These are phyloP conservation scores for Carex kokanica DNA, from an alignment of 176 grass and related monocot genomes.

Conservation along the genomic window DNA sequence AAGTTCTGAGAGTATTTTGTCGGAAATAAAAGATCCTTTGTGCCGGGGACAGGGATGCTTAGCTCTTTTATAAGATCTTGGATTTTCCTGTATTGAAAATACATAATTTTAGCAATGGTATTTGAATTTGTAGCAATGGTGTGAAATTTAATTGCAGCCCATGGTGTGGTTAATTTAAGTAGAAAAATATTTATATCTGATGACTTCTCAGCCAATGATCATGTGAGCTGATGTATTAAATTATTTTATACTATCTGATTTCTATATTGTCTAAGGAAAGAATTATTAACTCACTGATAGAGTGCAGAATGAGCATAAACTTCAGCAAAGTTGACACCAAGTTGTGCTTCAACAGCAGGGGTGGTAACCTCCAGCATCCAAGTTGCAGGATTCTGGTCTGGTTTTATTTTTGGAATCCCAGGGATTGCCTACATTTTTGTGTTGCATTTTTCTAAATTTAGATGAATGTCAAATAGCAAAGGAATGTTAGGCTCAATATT, in stretches of 20 bases:
- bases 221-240: background rate
- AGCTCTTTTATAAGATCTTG: slow-evolving; percentile 71
- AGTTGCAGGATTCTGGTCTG: slow-evolving; percentile 86
- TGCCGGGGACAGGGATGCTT: slow-evolving; percentile 45
- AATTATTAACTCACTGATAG: slow-evolving; percentile 51
- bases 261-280: slow-evolving; percentile 6
- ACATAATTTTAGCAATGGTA: slow-evolving; percentile 2
- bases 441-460: slow-evolving; percentile 14
- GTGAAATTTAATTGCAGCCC: background rate
- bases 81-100: slow-evolving; percentile 34
- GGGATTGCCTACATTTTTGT: slow-evolving; percentile 61
- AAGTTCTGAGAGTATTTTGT: slow-evolving; percentile 77
- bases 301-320: slow-evolving; percentile 63
- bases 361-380: slow-evolving; percentile 87
- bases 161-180: background rate
- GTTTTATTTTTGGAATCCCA: slow-evolving; percentile 61
- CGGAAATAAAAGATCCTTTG: slow-evolving; percentile 67
- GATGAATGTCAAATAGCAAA: background rate
- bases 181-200: background rate
- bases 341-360: slow-evolving; percentile 45
- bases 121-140: background rate
- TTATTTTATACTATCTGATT: background rate
- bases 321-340: slow-evolving; percentile 71
- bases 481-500: background rate
- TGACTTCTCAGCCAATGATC: background rate